Conservation (phyloP, 495 filamentous ascomycete genomes). For the Pseudoneurospora amorphoporcata region DNA sequence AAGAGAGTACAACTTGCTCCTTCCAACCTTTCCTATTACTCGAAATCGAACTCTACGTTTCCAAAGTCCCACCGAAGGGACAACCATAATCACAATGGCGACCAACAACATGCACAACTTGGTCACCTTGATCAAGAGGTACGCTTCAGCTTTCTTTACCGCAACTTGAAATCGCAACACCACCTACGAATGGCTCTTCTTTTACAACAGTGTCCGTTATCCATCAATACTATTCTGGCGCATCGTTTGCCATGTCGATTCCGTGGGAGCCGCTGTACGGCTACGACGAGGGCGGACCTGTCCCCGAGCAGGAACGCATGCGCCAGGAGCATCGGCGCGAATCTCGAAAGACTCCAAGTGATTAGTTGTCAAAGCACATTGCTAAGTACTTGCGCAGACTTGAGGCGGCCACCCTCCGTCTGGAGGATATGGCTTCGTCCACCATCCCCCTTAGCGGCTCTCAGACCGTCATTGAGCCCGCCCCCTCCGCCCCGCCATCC, state of each 20-base stretch:
- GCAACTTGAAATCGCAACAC: background rate
- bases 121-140: constrained; percentile 97
- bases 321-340: background rate
- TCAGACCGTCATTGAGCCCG: constrained; percentile 20
- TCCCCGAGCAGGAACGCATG: background rate
- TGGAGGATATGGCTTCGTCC: constrained; percentile 88
- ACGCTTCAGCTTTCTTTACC: constrained; percentile 18
- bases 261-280: background rate
- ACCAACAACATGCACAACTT: constrained; percentile 83
- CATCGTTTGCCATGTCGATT: background rate
- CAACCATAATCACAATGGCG: constrained; percentile 32
- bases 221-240: background rate
- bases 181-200: background rate
- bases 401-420: constrained; percentile 89
- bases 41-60: background rate
- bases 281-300: background rate
- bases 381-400: constrained; percentile 53
- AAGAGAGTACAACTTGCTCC: background rate
- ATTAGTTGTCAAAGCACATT: background rate
- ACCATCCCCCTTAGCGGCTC: constrained; percentile 32
- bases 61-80: background rate
- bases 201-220: background rate
- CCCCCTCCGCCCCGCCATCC: constrained; percentile 7
- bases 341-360: background rate
- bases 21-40: background rate